Percentiles rank a stretch among this genome's conserved stretches.
Evolutionary conservation across 768 basidiomycete species (phyloP).

Genomic region (Pleurotus tuber-regium): DNA sequence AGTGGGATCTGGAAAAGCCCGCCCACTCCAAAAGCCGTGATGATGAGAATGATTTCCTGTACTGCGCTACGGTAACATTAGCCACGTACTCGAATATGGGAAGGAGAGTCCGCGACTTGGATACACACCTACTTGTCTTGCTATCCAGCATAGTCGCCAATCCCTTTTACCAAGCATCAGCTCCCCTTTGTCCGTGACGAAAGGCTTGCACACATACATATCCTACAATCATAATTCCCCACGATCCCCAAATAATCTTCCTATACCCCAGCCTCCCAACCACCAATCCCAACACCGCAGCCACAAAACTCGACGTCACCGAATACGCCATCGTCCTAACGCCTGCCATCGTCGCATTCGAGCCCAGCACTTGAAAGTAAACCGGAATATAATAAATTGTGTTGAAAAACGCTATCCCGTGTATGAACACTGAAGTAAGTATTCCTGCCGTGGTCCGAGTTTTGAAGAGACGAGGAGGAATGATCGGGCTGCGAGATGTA

Average conservation of each 20-base stretch:
- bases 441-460: constrained; percentile 69
- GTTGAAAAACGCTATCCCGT: constrained; percentile 60
- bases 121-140: constrained; percentile 46
- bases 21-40: constrained; percentile 65
- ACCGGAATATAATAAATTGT: constrained; percentile 69
- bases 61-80: constrained; percentile 40
- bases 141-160: constrained; percentile 69
- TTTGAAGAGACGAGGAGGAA: constrained; percentile 77
- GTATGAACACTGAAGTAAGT: constrained; percentile 55
- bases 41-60: constrained; percentile 61
- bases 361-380: constrained; percentile 75
- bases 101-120: constrained; percentile 1
- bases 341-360: constrained; percentile 68
- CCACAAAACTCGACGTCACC: constrained; percentile 50
- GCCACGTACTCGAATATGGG: background rate
- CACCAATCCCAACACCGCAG: constrained; percentile 54
- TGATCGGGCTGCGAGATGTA: constrained; percentile 67
- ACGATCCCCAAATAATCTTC: constrained; percentile 59
- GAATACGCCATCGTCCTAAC: constrained; percentile 78
- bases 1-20: constrained; percentile 53
- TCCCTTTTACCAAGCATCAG: constrained; percentile 19
- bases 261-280: constrained; percentile 62
- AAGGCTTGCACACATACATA: constrained; percentile 29
- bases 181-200: background rate
- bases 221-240: constrained; percentile 55